Base-by-base conservation (phyloP, 805 yeast species). In the Nakazawaea ambrosiae region DNA sequence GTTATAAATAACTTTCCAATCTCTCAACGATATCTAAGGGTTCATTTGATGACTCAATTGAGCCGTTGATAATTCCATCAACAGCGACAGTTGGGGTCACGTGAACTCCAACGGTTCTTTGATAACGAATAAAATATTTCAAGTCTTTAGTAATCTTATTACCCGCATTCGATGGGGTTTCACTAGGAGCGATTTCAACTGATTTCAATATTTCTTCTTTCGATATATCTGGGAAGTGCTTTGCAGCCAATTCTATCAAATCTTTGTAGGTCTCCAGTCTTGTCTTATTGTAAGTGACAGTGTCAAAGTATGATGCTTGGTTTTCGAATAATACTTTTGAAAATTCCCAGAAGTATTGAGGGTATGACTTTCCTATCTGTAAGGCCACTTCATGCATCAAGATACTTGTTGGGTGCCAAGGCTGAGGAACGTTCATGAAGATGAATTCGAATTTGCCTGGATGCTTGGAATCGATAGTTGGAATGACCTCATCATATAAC, bases 401-500 rank as follows among this genome's bases (percentile, higher is more conserved):
- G 4, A 74, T 70, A 1, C 90, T 79, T 39, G 77, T 74, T 31
- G 89, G 80, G 55, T 87, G 96, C 95, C 95, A 87, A 46, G 94
- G 92, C 62, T 87, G 96, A n/a, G 82, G 66, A 28, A 80, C 87
- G 50, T 84, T 81, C 44, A 78, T 70, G 55, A 81, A 75, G 9
- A 77, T 72, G 43, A 84, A 68, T 46, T 75, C 73, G 48, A 80
- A 73, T 42, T 70, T 55, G 40, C 66, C 66, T 1, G 78, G 71
- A 36, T 64, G 59, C 37, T 65, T 58, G 22, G 55, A 44, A 34
- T 68, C 64, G 33, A 79, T 57, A 20, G 51, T 44, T 15, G 87
- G 88, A 27, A 77, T 65, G 6, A 82, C 64, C 25, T 66, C 66
- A 5, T 60, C 54, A 43, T 67, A 63, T 41, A 85, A 53, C 39